These are phyloP conservation scores for Mrakia hoshinonis DNA, from an alignment of 768 basidiomycete genomes.

Conservation along the genomic window DNA sequence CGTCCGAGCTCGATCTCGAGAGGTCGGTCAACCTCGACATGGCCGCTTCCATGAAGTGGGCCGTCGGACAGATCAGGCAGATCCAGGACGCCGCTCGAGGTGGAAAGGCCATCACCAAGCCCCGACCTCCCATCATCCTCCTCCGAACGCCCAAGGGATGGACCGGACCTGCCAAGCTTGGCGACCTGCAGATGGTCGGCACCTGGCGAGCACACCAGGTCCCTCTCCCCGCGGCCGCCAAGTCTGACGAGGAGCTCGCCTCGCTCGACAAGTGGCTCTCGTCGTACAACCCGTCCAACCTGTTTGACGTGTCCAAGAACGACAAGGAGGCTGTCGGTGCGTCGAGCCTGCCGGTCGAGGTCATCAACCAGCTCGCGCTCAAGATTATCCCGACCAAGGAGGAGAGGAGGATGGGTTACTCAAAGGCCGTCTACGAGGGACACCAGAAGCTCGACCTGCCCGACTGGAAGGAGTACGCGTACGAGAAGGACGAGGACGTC, in stretches of 20 bases:
- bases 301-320: conserved; percentile 47
- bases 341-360: conserved; percentile 31
- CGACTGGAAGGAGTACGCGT: conserved; percentile 54
- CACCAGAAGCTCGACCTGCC: conserved; percentile 58
- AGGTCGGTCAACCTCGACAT: conserved; percentile 59
- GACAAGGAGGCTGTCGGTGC: conserved; percentile 33
- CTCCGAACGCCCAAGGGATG: conserved; percentile 78
- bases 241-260: conserved; percentile 53
- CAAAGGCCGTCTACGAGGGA: conserved; percentile 50
- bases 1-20: conserved; percentile 37
- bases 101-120: conserved; percentile 70
- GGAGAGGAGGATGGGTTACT: conserved; percentile 52
- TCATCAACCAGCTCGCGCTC: conserved; percentile 36
- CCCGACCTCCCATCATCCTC: conserved; percentile 82
- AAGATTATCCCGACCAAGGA: conserved; percentile 38
- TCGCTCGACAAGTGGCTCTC: conserved; percentile 63
- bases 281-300: conserved; percentile 59
- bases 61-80: conserved; percentile 52
- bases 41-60: conserved; percentile 67
- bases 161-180: conserved; percentile 57
- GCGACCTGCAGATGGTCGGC: conserved; percentile 61
- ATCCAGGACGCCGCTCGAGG: conserved; percentile 72
- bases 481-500: conserved; percentile 50
- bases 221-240: conserved; percentile 65
- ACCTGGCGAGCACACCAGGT: conserved; percentile 84